Evolutionary conservation across 768 basidiomycete genomes (phyloP), one percentile per base, ranked within the genome.

Genomic region (Pleurotus pulmonarius): DNA sequence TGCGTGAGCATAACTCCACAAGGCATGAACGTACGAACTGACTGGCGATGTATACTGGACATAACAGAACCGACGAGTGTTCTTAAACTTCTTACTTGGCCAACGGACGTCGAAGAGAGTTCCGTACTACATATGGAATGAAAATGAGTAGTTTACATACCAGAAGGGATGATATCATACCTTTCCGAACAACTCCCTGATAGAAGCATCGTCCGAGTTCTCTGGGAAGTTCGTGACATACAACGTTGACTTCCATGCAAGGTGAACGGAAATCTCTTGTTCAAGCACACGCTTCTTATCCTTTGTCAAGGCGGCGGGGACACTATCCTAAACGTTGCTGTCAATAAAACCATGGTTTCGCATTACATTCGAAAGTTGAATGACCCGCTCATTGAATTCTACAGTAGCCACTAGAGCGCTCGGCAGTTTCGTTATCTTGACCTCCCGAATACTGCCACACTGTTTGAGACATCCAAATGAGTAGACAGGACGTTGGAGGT

Each of bases 21-120:
- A 22, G 1, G n/a, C 34, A 45, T 11, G 29, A 5, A 25, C 43
- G 34, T 34, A 29, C 29, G 29, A 34, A 75, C 88, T 51, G 56
- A 93, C 95, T 0, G 92, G 91, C 16, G 85, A 85, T 1, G 87
- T 87, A 66, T 83, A 98, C 59, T 98, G 97, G 1, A 99, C 77
- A 68, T 98, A 99, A 65, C 92, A 94, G 69, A 99, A 98, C 43
- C 97, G 81, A 37, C 97, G 77, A 2, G 90, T 88, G 56, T 75
- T 85, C 71, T 94, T 96, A 78, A 93, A 94, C 67, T 97, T 97
- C 67, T 95, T 95, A 72, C 93, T 95, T 4, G 97, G 97, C 96
- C 96, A 98, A 29, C 97, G 89, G 15, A 94, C 90, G 60, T 98
- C 95, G 58, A 98, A 91, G 54, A 99, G 81, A 4, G 79, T 82